Evolutionary conservation across 768 basidiomycete species (phyloP), one percentile per base, ranked within the genome.

Genomic region (Mycena sanguinolenta): DNA sequence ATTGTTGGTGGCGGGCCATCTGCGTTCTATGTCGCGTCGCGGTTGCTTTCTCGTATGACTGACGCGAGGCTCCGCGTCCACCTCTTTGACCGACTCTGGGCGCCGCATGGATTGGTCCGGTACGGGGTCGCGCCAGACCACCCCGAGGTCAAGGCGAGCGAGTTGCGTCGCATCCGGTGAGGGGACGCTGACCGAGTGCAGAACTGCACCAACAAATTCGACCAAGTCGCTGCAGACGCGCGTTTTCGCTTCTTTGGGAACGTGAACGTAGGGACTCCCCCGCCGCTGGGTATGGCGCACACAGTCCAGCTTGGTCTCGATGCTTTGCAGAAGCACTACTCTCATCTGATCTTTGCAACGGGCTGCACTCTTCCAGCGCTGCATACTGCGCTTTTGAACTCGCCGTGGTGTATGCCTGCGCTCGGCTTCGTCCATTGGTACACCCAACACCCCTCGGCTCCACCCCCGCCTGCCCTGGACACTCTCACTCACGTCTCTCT

Each of bases 101-200:
- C 95, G 32, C 97, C 97, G 14, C 95, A 98, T 77, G 98, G 98
- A 0, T 86, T 99, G 1, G 96, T 98, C 4, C 86, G 98, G 53
- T 99, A 97, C 76, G 97, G 98, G 0, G 97, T 99, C 17, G 97
- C 98, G 14, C 97, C 97, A 52, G 97, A 99, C 82, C 97, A 99
- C 80, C 96, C 98, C 13, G 97, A 98, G 83, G 97, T 99, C 80
- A 99, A 98, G 89, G 97, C 81, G 73, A 78, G 83, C 38, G 27
- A 5, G 58, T 53, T 14, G 34, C 44, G n/a, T 46, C 44, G 44
- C 44, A 44, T 17, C 21, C 52, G 34, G 28, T 54, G 25, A 36
- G 42, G 25, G 28, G 32, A 52, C 50, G 50, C 63, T 70, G 21
- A 70, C 30, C 17, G 25, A 28, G 13, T 25, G 3, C 58, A 98